These are phyloP conservation scores for Multifurca ochricompacta DNA, from an alignment of 768 basidiomycete species.

Conservation along the genomic window DNA sequence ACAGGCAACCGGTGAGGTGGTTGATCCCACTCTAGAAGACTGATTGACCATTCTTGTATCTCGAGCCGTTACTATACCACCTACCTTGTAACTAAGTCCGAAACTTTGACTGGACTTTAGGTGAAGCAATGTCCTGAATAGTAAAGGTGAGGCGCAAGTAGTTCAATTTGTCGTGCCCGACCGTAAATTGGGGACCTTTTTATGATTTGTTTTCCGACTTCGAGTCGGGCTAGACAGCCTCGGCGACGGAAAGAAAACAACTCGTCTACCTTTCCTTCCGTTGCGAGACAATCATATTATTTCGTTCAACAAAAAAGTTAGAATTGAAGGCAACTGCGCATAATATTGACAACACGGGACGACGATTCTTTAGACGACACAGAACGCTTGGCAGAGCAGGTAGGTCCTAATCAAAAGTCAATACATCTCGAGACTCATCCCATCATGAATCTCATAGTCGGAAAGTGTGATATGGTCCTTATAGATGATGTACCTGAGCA, in stretches of 20 bases:
- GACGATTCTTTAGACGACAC: not conserved
- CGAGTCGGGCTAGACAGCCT: too few relatives aligned
- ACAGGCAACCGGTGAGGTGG: not conserved
- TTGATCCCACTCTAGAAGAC: constrained; percentile 13
- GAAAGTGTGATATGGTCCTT: constrained; percentile 91
- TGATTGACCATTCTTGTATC: not conserved
- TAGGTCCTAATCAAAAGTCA: constrained; percentile 29
- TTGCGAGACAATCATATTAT: too few relatives aligned
- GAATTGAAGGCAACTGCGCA: not conserved
- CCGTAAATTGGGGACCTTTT: too few relatives aligned
- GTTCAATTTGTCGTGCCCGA: too few relatives aligned
- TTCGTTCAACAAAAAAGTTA: not conserved
- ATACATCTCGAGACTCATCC: constrained; percentile 93
- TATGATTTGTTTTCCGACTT: too few relatives aligned
- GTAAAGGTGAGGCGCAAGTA: too few relatives aligned
- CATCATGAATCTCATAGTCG: constrained; percentile 93
- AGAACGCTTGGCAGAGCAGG: too few relatives aligned
- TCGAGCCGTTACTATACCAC: not conserved
- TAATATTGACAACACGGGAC: not conserved
- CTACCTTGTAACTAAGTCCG: not conserved
- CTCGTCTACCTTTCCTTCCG: too few relatives aligned
- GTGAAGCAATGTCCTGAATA: not conserved
- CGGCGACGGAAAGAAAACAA: too few relatives aligned
- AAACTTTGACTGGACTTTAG: not conserved
- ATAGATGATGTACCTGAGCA: constrained; percentile 79